Evolutionary conservation across 176 grass and related monocot genomes (phyloP), one percentile per base, ranked within the genome.

Genomic region (Carex parvula): DNA sequence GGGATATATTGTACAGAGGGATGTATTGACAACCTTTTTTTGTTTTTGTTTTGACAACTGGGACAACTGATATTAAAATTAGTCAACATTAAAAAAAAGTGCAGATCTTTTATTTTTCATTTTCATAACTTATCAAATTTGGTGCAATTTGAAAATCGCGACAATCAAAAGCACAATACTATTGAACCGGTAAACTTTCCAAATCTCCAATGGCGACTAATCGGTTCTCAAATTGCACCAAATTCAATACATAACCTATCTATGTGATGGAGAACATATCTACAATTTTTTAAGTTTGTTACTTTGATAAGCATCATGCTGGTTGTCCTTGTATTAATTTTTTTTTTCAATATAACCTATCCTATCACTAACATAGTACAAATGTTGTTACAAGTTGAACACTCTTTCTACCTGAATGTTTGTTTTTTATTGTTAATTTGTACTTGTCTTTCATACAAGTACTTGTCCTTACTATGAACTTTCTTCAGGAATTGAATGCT

Each of bases 401-500:
- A 82, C 53, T 77, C 1, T 60, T 80, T 57, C 37, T 13, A 37
- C 17, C 62, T 64, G 42, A 84, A 87, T 64, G n/a, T 55, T 86
- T 87, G 81, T 67, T 68, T 68, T 76, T 22, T 82, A 24, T 83
- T 71, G 26, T 65, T 2, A 85, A 61, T 75, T 8, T 86, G 50
- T 79, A 79, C 70, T 65, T 50, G 53, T 65, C 16, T 60, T 33
- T 11, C 79, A 44, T 88, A 53, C 87, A 41, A 78, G 15, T 62
- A 80, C 59, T 33, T 56, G 88, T 92, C 72, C 1, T 30, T 89
- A 84, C 81, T 66, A 68, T 61, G 75, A 77, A 69, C 13, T 73
- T 32, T 22, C 30, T 17, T 77, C 41, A 97, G 92, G 92, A 94
- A 52, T 84, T 97, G 87, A 89, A 81, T 85, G 84, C 79, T n/a